These are phyloP conservation scores for Serendipita indica DNA, from an alignment of 768 basidiomycete genomes.

Conservation along the genomic window DNA sequence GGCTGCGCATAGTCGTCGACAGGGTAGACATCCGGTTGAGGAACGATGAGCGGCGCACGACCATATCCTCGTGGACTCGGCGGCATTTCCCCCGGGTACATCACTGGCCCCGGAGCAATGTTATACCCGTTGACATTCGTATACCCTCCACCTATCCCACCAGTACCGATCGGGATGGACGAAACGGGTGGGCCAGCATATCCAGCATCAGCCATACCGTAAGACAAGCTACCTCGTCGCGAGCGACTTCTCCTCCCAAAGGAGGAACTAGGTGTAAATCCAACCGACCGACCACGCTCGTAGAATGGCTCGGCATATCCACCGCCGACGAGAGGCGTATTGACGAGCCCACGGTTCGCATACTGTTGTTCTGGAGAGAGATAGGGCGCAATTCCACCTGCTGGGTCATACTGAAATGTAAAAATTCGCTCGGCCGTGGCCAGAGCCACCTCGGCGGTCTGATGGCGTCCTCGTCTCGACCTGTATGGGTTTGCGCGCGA, in stretches of 20 bases:
- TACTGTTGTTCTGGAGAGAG: not conserved
- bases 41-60: not conserved
- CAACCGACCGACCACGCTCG: not conserved
- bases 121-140: not conserved
- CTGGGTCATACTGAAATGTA: constrained; percentile 14
- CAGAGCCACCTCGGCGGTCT: constrained; percentile 50
- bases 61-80: not conserved
- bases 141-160: not conserved
- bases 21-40: not conserved
- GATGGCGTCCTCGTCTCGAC: constrained; percentile 33
- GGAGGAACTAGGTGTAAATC: not conserved
- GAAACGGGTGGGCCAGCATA: not conserved
- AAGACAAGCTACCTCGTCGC: not conserved
- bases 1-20: not conserved
- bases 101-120: not conserved
- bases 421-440: constrained; percentile 50
- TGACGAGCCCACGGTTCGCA: not conserved
- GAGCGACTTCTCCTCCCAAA: not conserved
- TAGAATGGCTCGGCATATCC: not conserved
- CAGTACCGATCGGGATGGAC: not conserved
- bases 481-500: constrained; percentile 31
- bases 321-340: not conserved
- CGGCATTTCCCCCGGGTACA: not conserved
- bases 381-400: not conserved
- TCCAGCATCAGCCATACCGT: not conserved